These are phyloP conservation scores for Phytophthora cryptogea DNA, from an alignment of 352 stramenopile species.

Conservation along the genomic window DNA sequence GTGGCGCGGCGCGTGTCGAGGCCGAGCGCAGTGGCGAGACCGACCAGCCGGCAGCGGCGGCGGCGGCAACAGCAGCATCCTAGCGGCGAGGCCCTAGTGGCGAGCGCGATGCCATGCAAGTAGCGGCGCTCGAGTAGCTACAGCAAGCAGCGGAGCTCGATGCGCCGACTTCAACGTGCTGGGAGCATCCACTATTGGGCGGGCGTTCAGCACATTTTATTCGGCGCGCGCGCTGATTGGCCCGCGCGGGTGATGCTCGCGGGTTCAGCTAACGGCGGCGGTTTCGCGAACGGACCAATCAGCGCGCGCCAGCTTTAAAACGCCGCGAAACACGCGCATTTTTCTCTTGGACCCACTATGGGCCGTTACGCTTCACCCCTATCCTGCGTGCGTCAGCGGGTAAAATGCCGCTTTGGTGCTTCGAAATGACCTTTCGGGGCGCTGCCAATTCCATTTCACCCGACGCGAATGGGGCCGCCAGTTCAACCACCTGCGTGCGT, in stretches of 20 bases:
- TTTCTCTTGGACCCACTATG: slow-evolving; percentile 15
- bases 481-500: slow-evolving; percentile 3
- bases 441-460: slow-evolving; percentile 18
- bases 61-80: too few relatives aligned
- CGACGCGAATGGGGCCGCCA: slow-evolving; percentile 3
- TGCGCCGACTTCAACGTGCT: slow-evolving; percentile 15
- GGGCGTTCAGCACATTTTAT: slow-evolving; percentile 34
- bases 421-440: slow-evolving; percentile 19
- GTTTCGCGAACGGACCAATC: slow-evolving; percentile 31
- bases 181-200: slow-evolving; percentile 8
- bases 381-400: slow-evolving; percentile 23
- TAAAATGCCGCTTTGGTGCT: slow-evolving; percentile 18
- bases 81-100: background rate
- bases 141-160: too few relatives aligned
- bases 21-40: background rate
- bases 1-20: slow-evolving; percentile 4
- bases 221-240: slow-evolving; percentile 23
- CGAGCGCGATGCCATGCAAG: background rate
- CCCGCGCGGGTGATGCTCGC: background rate
- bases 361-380: slow-evolving; percentile 22
- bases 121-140: background rate
- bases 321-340: slow-evolving; percentile 14
- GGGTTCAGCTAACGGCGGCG: slow-evolving; percentile 12
- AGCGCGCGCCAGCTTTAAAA: slow-evolving; percentile 24
- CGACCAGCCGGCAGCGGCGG: too few relatives aligned